These are phyloP conservation scores for Yamadazyma atmosphaerica DNA, from an alignment of 1,139 yeast species.

Conservation along the genomic window DNA sequence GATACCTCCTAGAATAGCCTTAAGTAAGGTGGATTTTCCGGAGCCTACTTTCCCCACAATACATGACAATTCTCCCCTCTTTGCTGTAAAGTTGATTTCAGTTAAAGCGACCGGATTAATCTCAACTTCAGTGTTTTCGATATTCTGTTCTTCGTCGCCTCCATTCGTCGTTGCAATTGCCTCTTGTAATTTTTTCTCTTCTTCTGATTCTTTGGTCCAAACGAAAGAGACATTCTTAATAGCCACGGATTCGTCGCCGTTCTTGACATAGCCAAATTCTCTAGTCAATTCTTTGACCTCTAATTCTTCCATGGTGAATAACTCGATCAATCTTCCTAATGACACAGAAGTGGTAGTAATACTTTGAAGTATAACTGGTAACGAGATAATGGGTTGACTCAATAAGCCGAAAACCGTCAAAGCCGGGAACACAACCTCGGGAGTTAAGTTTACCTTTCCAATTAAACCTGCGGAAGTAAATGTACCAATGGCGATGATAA, in stretches of 20 bases:
- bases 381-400: conserved; percentile 33
- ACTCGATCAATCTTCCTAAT: conserved; percentile 32
- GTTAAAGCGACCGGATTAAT: conserved; percentile 43
- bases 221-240: conserved; percentile 23
- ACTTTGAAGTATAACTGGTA: conserved; percentile 32
- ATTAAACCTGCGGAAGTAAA: conserved; percentile 28
- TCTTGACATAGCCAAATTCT: conserved; percentile 11
- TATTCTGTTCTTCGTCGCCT: conserved; percentile 36
- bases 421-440: conserved; percentile 41
- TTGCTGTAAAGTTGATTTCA: conserved; percentile 53
- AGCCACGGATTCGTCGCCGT: conserved; percentile 18
- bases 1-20: conserved; percentile 60
- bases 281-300: conserved; percentile 20
- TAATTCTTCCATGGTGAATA: conserved; percentile 35
- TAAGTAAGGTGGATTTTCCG: conserved; percentile 74
- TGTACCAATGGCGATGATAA: conserved; percentile 30
- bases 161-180: conserved; percentile 31
- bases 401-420: conserved; percentile 37
- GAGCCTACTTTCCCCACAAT: conserved; percentile 81
- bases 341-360: conserved; percentile 34
- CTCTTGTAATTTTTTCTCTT: conserved; percentile 14
- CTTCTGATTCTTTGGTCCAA: conserved; percentile 28
- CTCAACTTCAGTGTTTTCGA: conserved; percentile 21
- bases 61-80: conserved; percentile 63
- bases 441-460: conserved; percentile 29